Base-by-base conservation (phyloP, 768 basidiomycete genomes). In the Solioccasus polychromus region DNA sequence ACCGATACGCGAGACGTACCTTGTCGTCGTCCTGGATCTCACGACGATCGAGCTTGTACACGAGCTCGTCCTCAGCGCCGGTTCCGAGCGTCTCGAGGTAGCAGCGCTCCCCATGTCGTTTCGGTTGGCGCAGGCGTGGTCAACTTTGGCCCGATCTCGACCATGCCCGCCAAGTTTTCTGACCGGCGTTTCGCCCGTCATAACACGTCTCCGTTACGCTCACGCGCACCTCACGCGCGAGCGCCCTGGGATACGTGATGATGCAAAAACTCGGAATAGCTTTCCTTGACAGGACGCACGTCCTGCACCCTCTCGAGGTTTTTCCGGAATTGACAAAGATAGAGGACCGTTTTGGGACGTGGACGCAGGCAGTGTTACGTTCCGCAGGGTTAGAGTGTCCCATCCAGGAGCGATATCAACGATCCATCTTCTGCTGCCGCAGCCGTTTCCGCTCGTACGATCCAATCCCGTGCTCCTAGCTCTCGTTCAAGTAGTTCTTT, bases 21-120 rank as follows among this genome's bases (percentile, higher is more conserved):
- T 68, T 19, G 45, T 31, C 5, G 64, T 61, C 1, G 64, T 66
- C 9, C 35, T 66, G 20, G 61, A 66, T 38, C 42, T 64, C 12
- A 67, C 59, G n/a, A 68, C 62, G 12, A 68, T 64, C 11, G 62
- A 66, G 47, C 60, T 66, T 12, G 66, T 54, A 12, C 62, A 66
- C 30, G 59, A 68, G 40, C 54, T 63, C 22, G 53, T 65, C 31
- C 53, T 68, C 11, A 49, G 42, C 15, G 62, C 64, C 2, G 64
- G 62, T 5, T 47, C 66, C 6, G 24, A 47, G 18, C 59, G 59
- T 35, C 66, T 65, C 25, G 53, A 58, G 34, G 62, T 64, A 9
- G 59, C 59, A 11, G 44, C 44, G 17, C 63, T 9, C 61, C 66
- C 6, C 61, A 63, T 30, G 62, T 68, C 3, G 53, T 64, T 23